Base-by-base conservation (phyloP, 441 rosid species). In the Gossypium trilobum region DNA sequence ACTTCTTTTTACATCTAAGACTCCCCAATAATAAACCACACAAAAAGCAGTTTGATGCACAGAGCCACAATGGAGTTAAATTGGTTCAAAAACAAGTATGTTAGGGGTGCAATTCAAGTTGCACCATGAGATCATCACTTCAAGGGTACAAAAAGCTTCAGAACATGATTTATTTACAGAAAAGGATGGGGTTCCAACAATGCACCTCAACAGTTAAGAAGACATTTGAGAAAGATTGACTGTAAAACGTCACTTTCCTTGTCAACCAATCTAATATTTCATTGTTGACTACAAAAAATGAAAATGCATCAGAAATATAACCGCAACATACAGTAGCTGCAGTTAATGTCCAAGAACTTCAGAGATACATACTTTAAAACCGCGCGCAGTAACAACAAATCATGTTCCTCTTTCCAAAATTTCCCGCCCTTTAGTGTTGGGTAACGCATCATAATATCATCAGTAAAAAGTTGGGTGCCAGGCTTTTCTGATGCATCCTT, bases 371-470 rank as follows among this genome's bases (percentile, higher is more conserved):
- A 95, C 99, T 89, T 95, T 50, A 87, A 75, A 27, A 95, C 94
- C 22, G 99, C 98, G 70, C 82, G 82, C 33, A 95, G 84, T 79
- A 95, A 80, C 74, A 82, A 54, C 36, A 73, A 74, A 85, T 95
- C 99, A 75, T 95, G 98, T 57, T 89, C 98, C 80, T 88, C 92
- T 76, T 90, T 95, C 99, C 99, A 95, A 78, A 80, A 78, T 76
- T 84, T 90, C 68, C 98, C 98, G 83, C 94, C 82, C 83, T 82
- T 87, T 73, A 95, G 78, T 62, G 85, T 88, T 8, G 99, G 93
- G 75, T 85, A 91, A 70, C 91, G 92, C 76, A 77, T 69, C 55
- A 84, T 51, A 60, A 91, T 88, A 78, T 95, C 97, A 58, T 87
- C 84, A 0, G 87, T 36, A 64, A 89, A 91, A 79, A 86, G 87